Evolutionary conservation across 176 grass and related monocot species (phyloP), one percentile per base, ranked within the genome.

Genomic region (Leersia perrieri): DNA sequence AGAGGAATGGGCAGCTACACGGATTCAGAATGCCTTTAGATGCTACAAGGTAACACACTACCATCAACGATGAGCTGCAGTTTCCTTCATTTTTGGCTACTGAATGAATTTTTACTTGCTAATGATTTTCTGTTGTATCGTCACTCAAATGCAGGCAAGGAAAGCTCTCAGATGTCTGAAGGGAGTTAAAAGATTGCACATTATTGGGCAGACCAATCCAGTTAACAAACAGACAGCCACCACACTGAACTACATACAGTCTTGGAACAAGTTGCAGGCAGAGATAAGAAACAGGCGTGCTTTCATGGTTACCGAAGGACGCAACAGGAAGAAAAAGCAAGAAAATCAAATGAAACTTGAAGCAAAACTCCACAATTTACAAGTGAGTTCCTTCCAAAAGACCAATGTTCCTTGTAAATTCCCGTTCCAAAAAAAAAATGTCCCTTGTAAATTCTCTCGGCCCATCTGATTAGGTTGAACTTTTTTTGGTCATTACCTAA

Each of bases 271-370:
- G 78, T 83, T 98, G 63, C 92, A 98, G 60, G 86, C 92, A 76
- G 85, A 98, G 45, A 85, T 98, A 45, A 93, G 90, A 89, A 83
- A 90, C 68, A 81, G 92, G 1, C 96, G 96, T 31, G 76, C 83
- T 49, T 91, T 75, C 78, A 98, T 98, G 96, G 96, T 98, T 1
- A 91, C 88, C 0, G 96, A 98, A 88, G 96, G 86, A 11, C 92
- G 96, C 42, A 86, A 93, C 31, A 93, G 83, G 90, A 91, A 93
- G 78, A 98, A 98, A 81, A 91, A 91, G 72, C 81, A 95, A 75
- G 96, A 98, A 8, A 95, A 91, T 68, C 92, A 98, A 33, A 79
- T 89, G 63, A 98, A 95, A 81, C 88, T 98, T 28, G 96, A 98
- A 25, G 88, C 90, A 9, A 95, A 95, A 15, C 90, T 98, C 70